Conservation (phyloP, 768 basidiomycete species). For the Tephrocybe sp. region DNA sequence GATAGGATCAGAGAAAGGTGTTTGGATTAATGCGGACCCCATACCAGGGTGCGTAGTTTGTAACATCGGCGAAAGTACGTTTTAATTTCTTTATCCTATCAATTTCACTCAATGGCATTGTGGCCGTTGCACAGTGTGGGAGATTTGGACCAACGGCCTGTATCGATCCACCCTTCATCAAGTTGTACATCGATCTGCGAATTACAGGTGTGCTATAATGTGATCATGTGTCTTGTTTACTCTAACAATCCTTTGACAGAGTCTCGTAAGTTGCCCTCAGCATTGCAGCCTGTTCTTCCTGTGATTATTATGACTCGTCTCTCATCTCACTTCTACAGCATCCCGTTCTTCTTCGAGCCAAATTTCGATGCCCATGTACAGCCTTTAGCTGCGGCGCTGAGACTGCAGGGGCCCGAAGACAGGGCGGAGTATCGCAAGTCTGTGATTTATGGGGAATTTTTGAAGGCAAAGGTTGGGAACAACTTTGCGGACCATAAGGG, state of each 20-base stretch:
- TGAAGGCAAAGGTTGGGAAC: constrained; percentile 64
- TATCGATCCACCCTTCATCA: constrained; percentile 88
- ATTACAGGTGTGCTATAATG: constrained; percentile 49
- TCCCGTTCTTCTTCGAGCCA: constrained; percentile 95
- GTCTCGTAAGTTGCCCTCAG: constrained; percentile 57
- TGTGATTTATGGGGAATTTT: constrained; percentile 77
- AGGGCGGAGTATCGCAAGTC: constrained; percentile 28
- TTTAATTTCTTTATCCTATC: not conserved
- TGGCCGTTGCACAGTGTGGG: constrained; percentile 63
- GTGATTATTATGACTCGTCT: not conserved
- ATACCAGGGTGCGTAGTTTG: constrained; percentile 82
- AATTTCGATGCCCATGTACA: constrained; percentile 71
- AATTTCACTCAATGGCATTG: not conserved
- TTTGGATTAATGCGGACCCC: constrained; percentile 86
- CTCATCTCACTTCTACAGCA: constrained; percentile 33
- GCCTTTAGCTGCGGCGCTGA: constrained; percentile 60
- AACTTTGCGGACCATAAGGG: constrained; percentile 60
- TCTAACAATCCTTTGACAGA: constrained; percentile 29
- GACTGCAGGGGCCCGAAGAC: constrained; percentile 31
- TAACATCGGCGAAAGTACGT: constrained; percentile 88
- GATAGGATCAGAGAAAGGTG: constrained; percentile 53
- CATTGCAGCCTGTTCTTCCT: not conserved
- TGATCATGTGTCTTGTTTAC: not conserved
- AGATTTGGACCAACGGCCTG: constrained; percentile 85
- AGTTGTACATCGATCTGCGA: constrained; percentile 73